These are phyloP conservation scores for Fusarium drepaniforme DNA, from an alignment of 2,329 filamentous ascomycete species.

Conservation along the genomic window DNA sequence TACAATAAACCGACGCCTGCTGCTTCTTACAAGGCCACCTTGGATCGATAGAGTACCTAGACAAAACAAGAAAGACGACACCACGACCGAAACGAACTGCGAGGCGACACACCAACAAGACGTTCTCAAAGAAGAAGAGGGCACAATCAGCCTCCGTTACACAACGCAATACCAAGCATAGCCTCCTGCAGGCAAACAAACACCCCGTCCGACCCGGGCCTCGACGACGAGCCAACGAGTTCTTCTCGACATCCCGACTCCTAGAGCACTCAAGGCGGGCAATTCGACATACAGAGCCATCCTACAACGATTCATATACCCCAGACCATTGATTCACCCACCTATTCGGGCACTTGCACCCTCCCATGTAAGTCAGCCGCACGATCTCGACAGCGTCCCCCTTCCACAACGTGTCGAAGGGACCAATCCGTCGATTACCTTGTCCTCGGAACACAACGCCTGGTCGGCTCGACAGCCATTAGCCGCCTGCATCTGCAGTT, in stretches of 20 bases:
- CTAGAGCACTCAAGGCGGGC: conserved; percentile 8
- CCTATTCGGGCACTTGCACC: conserved; percentile 12
- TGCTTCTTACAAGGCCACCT: conserved; percentile 6
- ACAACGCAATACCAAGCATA: conserved; percentile 20
- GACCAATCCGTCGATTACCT: conserved; percentile 13
- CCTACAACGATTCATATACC: conserved; percentile 6
- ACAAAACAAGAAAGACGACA: conserved; percentile 10
- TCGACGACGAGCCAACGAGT: conserved; percentile 12
- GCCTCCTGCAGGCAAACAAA: conserved; percentile 32
- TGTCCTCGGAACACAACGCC: conserved; percentile 33
- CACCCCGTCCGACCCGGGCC: conserved; percentile 14
- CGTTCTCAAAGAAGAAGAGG: conserved; percentile 6
- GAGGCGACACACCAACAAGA: conserved; percentile 22
- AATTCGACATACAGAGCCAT: background rate
- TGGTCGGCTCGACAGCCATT: conserved; percentile 31
- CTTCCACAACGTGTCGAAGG: conserved; percentile 14
- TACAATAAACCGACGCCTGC: conserved; percentile 12
- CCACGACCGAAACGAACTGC: conserved; percentile 29
- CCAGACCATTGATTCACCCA: conserved; percentile 18
- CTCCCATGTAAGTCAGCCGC: conserved; percentile 41
- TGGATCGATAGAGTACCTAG: conserved; percentile 16
- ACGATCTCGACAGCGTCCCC: conserved; percentile 23
- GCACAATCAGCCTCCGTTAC: conserved; percentile 18
- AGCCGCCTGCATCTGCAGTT: conserved; percentile 43
- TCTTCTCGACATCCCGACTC: conserved; percentile 13